phyloP scores from a whole-genome alignment of 225 moss, liverwort and hornwort genomes.

The Marchantia paleacea region DNA sequence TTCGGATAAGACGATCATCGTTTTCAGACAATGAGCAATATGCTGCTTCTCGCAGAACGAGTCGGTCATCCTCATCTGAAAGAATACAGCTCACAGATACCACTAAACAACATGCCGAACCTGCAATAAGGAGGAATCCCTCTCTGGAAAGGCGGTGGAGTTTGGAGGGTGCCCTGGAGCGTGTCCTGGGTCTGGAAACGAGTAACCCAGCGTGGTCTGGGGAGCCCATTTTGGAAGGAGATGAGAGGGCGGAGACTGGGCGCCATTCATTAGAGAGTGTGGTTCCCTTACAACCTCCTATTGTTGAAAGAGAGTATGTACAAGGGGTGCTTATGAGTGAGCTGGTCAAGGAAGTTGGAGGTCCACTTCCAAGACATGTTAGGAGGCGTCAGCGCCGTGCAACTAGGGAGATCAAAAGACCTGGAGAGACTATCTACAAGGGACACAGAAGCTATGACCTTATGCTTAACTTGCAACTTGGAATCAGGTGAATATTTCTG shows the following conservation, averaged over 20 bases:
- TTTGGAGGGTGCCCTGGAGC: conserved; percentile 71
- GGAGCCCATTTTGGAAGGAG: conserved; percentile 83
- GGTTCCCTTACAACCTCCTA: conserved; percentile 61
- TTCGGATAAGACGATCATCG: conserved; percentile 26
- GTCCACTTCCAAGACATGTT: conserved; percentile 50
- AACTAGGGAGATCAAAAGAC: conserved; percentile 70
- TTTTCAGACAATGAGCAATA: conserved; percentile 50
- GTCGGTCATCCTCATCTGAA: conserved; percentile 77
- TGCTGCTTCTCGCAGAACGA: conserved; percentile 34
- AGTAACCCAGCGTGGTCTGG: conserved; percentile 56
- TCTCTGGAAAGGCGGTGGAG: conserved; percentile 82
- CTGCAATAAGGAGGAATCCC: conserved; percentile 38
- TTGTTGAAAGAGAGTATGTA: conserved; percentile 95
- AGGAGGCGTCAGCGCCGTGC: conserved; percentile 62
- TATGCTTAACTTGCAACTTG: conserved; percentile 98
- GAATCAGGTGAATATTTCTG: conserved; percentile 66
- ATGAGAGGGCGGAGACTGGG: conserved; percentile 41
- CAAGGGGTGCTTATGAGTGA: conserved; percentile 99
- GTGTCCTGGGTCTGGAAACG: conserved; percentile 64
- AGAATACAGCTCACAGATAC: conserved; percentile 53
- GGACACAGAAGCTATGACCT: conserved; percentile 98
- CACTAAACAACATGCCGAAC: conserved; percentile 50
- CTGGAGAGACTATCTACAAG: conserved; percentile 95
- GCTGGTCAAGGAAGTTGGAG: conserved; percentile 67
- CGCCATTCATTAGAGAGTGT: conserved; percentile 60